Percentiles rank a stretch among this genome's conserved stretches.
These are phyloP conservation scores for Vitis rotundifolia DNA, from an alignment of 164 flowering plant genomes.

Conservation along the genomic window DNA sequence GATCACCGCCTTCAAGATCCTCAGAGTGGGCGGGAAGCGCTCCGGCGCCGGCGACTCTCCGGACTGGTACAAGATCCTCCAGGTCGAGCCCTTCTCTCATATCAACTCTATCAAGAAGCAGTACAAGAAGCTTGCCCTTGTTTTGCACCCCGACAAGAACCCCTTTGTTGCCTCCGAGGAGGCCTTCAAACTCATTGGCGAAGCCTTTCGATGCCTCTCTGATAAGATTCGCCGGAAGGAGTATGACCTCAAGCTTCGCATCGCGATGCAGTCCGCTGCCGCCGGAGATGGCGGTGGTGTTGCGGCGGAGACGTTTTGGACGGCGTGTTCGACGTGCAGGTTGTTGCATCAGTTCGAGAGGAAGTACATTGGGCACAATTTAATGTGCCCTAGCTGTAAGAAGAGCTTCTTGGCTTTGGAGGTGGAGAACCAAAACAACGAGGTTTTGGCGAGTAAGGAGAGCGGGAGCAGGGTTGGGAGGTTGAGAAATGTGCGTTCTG, in stretches of 20 bases:
- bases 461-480: conserved; percentile 12
- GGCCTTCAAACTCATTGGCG: conserved; percentile 74
- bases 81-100: conserved; percentile 71
- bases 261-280: conserved; percentile 49
- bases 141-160: conserved; percentile 81
- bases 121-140: conserved; percentile 71
- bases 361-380: conserved; percentile 64
- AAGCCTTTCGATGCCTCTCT: conserved; percentile 60
- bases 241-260: conserved; percentile 62
- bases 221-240: conserved; percentile 62
- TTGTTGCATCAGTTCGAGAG: conserved; percentile 74
- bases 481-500: conserved; percentile 24
- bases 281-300: conserved; percentile 3
- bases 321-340: conserved; percentile 66
- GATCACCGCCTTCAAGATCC: conserved; percentile 58
- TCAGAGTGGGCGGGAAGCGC: conserved; percentile 33
- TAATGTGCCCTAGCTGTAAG: conserved; percentile 76
- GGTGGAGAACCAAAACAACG: conserved; percentile 18
- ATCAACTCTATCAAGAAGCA: conserved; percentile 56
- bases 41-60: conserved; percentile 13
- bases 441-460: conserved; percentile 14
- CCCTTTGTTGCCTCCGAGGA: conserved; percentile 57
- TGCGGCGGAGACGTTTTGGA: conserved; percentile 57
- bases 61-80: conserved; percentile 72
- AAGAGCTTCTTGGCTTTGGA: conserved; percentile 74